A percentile compares a stretch with the other conserved stretches of the same genome.
These are phyloP conservation scores for Keqinozyma sinolaborantium DNA, from an alignment of 1,139 yeast genomes.

Conservation along the genomic window DNA sequence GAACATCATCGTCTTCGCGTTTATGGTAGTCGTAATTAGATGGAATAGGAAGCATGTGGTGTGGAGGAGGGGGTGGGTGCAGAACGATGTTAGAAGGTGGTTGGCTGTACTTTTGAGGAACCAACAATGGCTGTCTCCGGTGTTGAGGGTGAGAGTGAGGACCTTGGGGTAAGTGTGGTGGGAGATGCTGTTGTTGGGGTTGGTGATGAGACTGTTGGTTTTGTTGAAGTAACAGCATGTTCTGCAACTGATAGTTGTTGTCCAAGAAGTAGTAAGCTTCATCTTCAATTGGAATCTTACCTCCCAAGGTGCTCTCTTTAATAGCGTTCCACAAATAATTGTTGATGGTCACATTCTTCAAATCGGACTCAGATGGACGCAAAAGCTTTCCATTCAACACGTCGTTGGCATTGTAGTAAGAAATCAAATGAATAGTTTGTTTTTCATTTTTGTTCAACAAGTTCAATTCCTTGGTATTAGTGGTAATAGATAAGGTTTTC, in stretches of 20 bases:
- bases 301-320: constrained; percentile 60
- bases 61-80: constrained; percentile 7
- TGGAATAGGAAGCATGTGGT: constrained; percentile 14
- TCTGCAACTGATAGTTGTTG: constrained; percentile 42
- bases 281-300: constrained; percentile 48
- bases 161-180: constrained; percentile 1
- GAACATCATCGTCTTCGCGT: constrained; percentile 15
- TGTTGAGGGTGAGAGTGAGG: constrained; percentile 2
- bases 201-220: constrained; percentile 3
- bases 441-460: constrained; percentile 23
- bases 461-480: constrained; percentile 33
- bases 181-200: constrained; percentile 3
- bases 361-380: constrained; percentile 56
- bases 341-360: constrained; percentile 52
- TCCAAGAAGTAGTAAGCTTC: constrained; percentile 52
- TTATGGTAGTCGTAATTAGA: constrained; percentile 13
- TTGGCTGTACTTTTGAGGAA: constrained; percentile 2
- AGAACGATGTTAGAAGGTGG: constrained; percentile 3
- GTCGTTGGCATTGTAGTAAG: constrained; percentile 75
- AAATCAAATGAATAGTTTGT: constrained; percentile 68
- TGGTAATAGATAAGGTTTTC: constrained; percentile 68
- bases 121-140: constrained; percentile 1
- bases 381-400: constrained; percentile 54
- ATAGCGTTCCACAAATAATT: constrained; percentile 58
- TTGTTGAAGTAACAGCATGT: constrained; percentile 28